A percentile compares a stretch with the other conserved stretches of the same genome.
phyloP scores from a whole-genome alignment of 208 protist genomes.

The Trypanosoma mega region DNA sequence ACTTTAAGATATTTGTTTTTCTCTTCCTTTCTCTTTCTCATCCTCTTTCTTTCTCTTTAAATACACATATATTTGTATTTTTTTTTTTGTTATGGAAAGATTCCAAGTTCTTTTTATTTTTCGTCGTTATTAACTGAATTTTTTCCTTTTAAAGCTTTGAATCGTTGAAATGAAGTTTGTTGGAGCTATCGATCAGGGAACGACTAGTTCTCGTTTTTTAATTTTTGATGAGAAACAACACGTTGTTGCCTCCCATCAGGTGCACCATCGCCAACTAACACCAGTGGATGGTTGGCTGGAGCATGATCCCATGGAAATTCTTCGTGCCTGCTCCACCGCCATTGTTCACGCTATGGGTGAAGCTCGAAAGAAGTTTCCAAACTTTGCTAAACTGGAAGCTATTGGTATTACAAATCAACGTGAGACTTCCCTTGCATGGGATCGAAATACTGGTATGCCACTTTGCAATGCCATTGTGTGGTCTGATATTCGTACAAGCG shows the following conservation, averaged over 20 bases:
- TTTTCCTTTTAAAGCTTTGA: too few species aligned
- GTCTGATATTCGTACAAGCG: constrained; percentile 81
- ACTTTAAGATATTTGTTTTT: not conserved
- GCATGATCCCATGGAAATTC: constrained; percentile 95
- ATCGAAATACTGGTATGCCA: constrained; percentile 91
- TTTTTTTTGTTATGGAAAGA: constrained; percentile 20
- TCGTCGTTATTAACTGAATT: too few species aligned
- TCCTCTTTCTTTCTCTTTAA: constrained; percentile 8
- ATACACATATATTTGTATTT: not conserved
- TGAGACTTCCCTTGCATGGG: constrained; percentile 98
- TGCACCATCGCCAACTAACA: constrained; percentile 74
- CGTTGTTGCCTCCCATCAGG: constrained; percentile 74
- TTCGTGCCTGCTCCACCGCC: constrained; percentile 69
- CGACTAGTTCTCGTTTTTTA: constrained; percentile 93
- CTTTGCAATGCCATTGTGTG: constrained; percentile 96
- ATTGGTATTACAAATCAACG: constrained; percentile 99
- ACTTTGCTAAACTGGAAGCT: constrained; percentile 50
- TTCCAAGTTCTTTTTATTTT: too few species aligned
- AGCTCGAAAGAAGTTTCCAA: constrained; percentile 35
- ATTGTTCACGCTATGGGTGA: constrained; percentile 62
- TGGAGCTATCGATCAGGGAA: constrained; percentile 94
- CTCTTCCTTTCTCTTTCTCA: constrained; percentile 5
- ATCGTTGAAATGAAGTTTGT: constrained; percentile 89
- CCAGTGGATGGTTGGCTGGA: constrained; percentile 95
- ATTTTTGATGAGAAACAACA: constrained; percentile 84